Conservation (phyloP, 2,329 filamentous ascomycete genomes). For the Mycosphaerella arachidis region DNA sequence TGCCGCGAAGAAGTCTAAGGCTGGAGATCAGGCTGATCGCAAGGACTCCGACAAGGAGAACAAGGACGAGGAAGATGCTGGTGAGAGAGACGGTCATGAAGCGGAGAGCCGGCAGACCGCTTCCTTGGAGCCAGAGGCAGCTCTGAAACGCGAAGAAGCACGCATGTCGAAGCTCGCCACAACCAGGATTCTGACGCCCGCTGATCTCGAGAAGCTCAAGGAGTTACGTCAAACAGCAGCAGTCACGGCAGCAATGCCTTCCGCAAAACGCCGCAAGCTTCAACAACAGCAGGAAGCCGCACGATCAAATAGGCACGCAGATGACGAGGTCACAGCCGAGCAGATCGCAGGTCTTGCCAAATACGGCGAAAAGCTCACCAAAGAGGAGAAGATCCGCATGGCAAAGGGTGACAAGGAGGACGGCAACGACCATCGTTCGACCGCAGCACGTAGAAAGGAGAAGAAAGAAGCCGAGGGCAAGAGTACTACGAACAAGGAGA, state of each 20-base stretch:
- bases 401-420: slow-evolving; percentile 74
- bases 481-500: slow-evolving; percentile 96
- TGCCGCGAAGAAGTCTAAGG: slow-evolving; percentile 40
- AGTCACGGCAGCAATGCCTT: slow-evolving; percentile 59
- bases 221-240: slow-evolving; percentile 74
- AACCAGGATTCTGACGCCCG: slow-evolving; percentile 88
- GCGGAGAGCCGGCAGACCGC: slow-evolving; percentile 31
- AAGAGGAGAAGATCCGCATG: slow-evolving; percentile 80
- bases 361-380: slow-evolving; percentile 48
- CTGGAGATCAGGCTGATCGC: slow-evolving; percentile 40
- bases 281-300: slow-evolving; percentile 13
- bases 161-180: slow-evolving; percentile 71
- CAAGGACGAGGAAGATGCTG: slow-evolving; percentile 7
- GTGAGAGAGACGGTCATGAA: slow-evolving; percentile 12
- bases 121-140: slow-evolving; percentile 28
- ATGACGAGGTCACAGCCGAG: slow-evolving; percentile 84
- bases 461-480: slow-evolving; percentile 88
- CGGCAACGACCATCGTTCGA: slow-evolving; percentile 69
- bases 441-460: slow-evolving; percentile 75
- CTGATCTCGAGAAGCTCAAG: slow-evolving; percentile 89
- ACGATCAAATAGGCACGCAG: slow-evolving; percentile 53
- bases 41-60: slow-evolving; percentile 14
- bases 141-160: slow-evolving; percentile 29
- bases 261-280: slow-evolving; percentile 37
- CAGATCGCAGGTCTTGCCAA: slow-evolving; percentile 75